Percentiles rank a stretch among this genome's conserved stretches.
phyloP scores from a whole-genome alignment of 164 flowering plant genomes.

The Taxillus chinensis region DNA sequence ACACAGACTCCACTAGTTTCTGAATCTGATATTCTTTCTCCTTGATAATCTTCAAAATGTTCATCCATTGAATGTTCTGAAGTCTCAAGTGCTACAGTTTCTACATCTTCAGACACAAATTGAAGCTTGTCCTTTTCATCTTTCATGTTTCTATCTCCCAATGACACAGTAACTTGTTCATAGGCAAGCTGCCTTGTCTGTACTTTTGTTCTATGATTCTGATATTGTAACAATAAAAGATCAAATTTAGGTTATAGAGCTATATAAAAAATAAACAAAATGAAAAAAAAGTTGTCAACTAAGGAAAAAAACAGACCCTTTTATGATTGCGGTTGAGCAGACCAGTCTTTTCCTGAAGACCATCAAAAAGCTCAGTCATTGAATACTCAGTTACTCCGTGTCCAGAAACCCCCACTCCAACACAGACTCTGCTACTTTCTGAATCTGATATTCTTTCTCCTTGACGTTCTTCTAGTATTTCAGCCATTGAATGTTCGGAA shows the following conservation, averaged over 20 bases:
- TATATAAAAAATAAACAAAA: background rate
- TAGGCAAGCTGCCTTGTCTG: slow-evolving; percentile 14
- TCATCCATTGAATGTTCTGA: slow-evolving; percentile 11
- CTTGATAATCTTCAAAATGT: slow-evolving; percentile 12
- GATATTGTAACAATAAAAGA: slow-evolving; percentile 20
- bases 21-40: slow-evolving; percentile 8
- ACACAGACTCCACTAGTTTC: slow-evolving; percentile 10
- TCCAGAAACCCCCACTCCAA: slow-evolving; percentile 14
- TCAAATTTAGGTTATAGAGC: slow-evolving; percentile 8
- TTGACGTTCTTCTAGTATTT: slow-evolving; percentile 12
- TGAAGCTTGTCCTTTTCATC: slow-evolving; percentile 13
- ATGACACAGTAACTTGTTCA: background rate
- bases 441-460: slow-evolving; percentile 9
- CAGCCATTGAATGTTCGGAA: slow-evolving; percentile 9
- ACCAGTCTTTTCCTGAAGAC: slow-evolving; percentile 33
- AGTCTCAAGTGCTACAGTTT: slow-evolving; percentile 3
- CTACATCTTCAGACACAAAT: slow-evolving; percentile 13
- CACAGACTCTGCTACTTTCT: slow-evolving; percentile 10
- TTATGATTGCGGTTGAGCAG: slow-evolving; percentile 17
- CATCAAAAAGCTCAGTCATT: slow-evolving; percentile 45
- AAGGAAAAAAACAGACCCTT: slow-evolving; percentile 26
- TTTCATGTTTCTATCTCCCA: background rate
- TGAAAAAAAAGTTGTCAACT: background rate
- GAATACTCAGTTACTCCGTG: slow-evolving; percentile 22
- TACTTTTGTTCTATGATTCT: slow-evolving; percentile 20